Conservation (phyloP, 306 rosid species). For the Rosa rugosa region DNA sequence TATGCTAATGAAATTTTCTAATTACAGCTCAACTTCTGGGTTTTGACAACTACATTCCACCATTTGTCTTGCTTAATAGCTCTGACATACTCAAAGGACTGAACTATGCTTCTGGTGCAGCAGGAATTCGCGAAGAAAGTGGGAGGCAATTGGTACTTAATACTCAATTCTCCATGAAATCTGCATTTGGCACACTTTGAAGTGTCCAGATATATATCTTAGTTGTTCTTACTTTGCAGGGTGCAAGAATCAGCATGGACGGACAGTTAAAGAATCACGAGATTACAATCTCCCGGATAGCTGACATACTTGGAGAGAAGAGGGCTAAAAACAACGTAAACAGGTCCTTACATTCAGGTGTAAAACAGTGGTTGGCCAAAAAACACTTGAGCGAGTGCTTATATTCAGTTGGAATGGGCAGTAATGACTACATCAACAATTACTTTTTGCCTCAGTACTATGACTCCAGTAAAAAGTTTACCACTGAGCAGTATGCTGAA, state of each 20-base stretch:
- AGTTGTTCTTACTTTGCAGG: slow-evolving; percentile 38
- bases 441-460: slow-evolving; percentile 23
- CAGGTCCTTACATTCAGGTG: slow-evolving; percentile 5
- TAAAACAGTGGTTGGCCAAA: not conserved
- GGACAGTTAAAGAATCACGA: slow-evolving; percentile 40
- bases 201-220: not conserved
- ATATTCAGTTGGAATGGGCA: slow-evolving; percentile 39
- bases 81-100: slow-evolving; percentile 43
- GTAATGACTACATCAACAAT: slow-evolving; percentile 31
- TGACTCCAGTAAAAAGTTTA: not conserved
- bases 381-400: slow-evolving; percentile 40
- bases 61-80: slow-evolving; percentile 33
- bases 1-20: not conserved
- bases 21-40: slow-evolving; percentile 64
- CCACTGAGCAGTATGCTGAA: slow-evolving; percentile 14
- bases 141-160: slow-evolving; percentile 35
- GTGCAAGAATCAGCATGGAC: slow-evolving; percentile 31
- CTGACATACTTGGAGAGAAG: slow-evolving; percentile 5
- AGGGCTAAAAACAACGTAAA: not conserved
- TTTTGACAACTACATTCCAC: slow-evolving; percentile 44
- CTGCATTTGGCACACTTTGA: not conserved
- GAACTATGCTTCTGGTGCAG: slow-evolving; percentile 75
- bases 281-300: slow-evolving; percentile 26
- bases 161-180: not conserved
- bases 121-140: slow-evolving; percentile 47